Percentiles rank a stretch among this genome's conserved stretches.
These are phyloP conservation scores for Draba incana DNA, from an alignment of 345 rosid species.

Conservation along the genomic window DNA sequence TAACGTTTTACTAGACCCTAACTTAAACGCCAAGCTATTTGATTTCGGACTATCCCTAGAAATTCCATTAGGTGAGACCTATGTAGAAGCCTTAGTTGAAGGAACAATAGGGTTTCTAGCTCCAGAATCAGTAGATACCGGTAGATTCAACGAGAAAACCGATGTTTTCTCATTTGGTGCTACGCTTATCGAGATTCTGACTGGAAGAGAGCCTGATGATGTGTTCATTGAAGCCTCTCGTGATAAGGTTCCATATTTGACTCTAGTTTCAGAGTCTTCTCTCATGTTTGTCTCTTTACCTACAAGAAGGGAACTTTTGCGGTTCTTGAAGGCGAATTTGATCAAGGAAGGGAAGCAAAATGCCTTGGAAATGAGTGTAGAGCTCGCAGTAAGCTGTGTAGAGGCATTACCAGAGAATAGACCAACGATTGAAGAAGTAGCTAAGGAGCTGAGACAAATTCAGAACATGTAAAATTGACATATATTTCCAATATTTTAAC, in stretches of 20 bases:
- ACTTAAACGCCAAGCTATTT: constrained; percentile 23
- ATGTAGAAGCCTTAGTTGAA: constrained; percentile 10
- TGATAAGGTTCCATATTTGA: too few species aligned
- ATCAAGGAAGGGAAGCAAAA: constrained; percentile 2
- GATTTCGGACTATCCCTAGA: constrained; percentile 17
- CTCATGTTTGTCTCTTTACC: background rate
- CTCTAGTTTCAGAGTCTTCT: constrained; percentile 12
- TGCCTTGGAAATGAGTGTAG: constrained; percentile 13
- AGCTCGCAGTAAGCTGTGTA: constrained; percentile 25
- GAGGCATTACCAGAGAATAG: constrained; percentile 16
- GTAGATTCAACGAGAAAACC: constrained; percentile 23
- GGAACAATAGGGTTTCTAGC: constrained; percentile 31
- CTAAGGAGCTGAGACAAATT: constrained; percentile 17
- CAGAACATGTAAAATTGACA: constrained; percentile 14
- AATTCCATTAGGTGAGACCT: constrained; percentile 25
- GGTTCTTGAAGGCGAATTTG: constrained; percentile 21
- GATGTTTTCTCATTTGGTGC: constrained; percentile 32
- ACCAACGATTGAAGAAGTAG: constrained; percentile 18
- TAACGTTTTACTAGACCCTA: background rate
- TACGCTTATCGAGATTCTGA: constrained; percentile 17
- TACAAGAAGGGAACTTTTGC: too few species aligned
- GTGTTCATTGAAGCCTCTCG: constrained; percentile 26
- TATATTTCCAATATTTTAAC: too few species aligned
- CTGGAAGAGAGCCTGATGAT: constrained; percentile 10
- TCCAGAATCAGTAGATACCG: constrained; percentile 11